Base-by-base conservation (phyloP, 2,329 filamentous ascomycete species). In the Penicillium sp. region DNA sequence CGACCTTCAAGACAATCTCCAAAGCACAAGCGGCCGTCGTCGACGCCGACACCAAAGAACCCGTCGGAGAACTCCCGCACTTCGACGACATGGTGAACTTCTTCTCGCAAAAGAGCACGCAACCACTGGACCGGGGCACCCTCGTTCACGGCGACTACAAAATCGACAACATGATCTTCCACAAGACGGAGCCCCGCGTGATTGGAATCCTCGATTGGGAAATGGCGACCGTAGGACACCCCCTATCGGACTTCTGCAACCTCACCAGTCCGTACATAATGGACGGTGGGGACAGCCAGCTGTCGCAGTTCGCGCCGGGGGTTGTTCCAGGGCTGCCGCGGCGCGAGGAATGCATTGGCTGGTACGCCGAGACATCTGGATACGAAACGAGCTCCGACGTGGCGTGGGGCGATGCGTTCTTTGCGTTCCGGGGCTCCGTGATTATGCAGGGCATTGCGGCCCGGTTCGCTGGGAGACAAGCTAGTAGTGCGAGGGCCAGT, bases 141-240 rank as follows among this genome's bases (percentile, higher is more conserved):
- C 78, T 96, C 55, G 84, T 97, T 28, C 93, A 97, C 64, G 93
- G 93, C 32, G 93, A 98, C 69, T 98, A 91, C 75, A 98, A 97
- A 75, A 95, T 91, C 63, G 87, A 93, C 68, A 93, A 93, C 61
- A 68, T 91, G 57, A 82, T 93, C 35, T 98, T 95, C 68, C 88
- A 96, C 73, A 86, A 87, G 71, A 90, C 87, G 0, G 85, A 91
- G 67, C 82, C 90, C 6, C 77, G 83, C 46, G 90, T 97, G 12
- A 90, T 97, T 69, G 93, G 91, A 4, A 89, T 97, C 48, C 73
- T 97, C 6, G 93, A 98, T 72, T 97, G 91, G 91, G 93, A 97
- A 74, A 95, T 98, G 88, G 89, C 88, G 32, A 97, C 93, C 0
- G 84, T 96, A 48, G 93, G 93, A n/a, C 91, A 98, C 68, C 93